Evolutionary conservation across 305 asterid genomes (phyloP), one percentile per base, ranked within the genome.

Genomic region (Plantago coronopus): DNA sequence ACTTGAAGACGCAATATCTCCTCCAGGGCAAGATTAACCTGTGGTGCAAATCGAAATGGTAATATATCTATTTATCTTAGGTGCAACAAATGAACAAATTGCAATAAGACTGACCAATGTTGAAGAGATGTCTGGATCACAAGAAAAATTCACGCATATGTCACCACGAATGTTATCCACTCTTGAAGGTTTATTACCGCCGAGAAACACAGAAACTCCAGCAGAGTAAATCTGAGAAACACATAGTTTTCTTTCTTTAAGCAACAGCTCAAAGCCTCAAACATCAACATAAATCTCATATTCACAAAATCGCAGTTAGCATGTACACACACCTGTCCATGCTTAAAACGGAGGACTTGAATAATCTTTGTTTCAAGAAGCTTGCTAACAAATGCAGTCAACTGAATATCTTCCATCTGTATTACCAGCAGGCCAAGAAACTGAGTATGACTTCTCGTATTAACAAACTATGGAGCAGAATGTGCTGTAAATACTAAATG

Each of bases 151-250:
- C 55, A 91, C 78, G 54, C 93, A 80, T 69, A 88, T 91, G 76
- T 91, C 98, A 67, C 96, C 98, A 50, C 91, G 87, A 59, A 86
- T 77, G 81, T 88, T 78, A 49, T 89, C 95, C 56, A 77, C 78
- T 79, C 86, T 86, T 54, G 98, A 88, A 57, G 98, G 98, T 69
- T 77, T 91, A 72, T 88, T 91, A 67, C 96, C 98, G 64, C 95
- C 98, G 72, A 88, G 96, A 68, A 86, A 86, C 47, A 84, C 96
- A 53, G 95, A 86, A 79, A 91, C 96, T 64, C 91, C 95, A 72
- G 95, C 95, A 15, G 95, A 76, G 83, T 91, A 91, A 65, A 91
- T 86, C 96, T 91, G 81, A 48, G 51, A 48, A 64, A 61, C 14
- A 68, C 51, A 74, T 64, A 50, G 67, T 64, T 64, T 62, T 55